Percentiles rank a stretch among this genome's conserved stretches.
Conservation (phyloP, 2,329 filamentous ascomycete genomes). For the Raffaelea arxii region DNA sequence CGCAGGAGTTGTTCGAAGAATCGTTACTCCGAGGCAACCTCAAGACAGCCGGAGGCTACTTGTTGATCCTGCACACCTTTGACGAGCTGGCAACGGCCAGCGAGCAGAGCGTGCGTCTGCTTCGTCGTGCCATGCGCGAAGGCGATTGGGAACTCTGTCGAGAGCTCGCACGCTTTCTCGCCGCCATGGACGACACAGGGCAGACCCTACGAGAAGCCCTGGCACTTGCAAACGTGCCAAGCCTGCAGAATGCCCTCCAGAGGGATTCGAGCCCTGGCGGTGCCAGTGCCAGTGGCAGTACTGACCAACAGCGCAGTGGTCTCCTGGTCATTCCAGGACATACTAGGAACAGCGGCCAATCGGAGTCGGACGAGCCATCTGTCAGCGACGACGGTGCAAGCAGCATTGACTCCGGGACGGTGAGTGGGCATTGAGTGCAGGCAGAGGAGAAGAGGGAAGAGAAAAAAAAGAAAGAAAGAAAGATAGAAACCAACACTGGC, state of each 20-base stretch:
- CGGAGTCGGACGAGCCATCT: conserved; percentile 12
- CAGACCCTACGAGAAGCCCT: conserved; percentile 67
- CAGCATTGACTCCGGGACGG: conserved; percentile 9
- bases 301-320: conserved; percentile 5
- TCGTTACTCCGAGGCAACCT: conserved; percentile 74
- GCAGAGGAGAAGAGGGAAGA: not conserved
- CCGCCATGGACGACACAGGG: conserved; percentile 81
- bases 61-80: conserved; percentile 85
- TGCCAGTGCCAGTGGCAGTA: not conserved
- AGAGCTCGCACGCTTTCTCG: conserved; percentile 88
- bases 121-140: conserved; percentile 71
- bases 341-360: conserved; percentile 7
- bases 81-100: conserved; percentile 60
- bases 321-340: conserved; percentile 20
- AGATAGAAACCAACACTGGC: not conserved
- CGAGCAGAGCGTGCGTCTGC: conserved; percentile 70
- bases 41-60: conserved; percentile 91
- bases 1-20: conserved; percentile 87
- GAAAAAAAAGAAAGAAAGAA: not conserved
- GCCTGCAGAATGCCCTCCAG: no score
- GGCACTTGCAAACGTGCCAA: conserved; percentile 42
- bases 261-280: conserved; percentile 15
- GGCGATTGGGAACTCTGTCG: conserved; percentile 94
- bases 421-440: conserved; percentile 3
- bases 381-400: conserved; percentile 12